Percentiles rank a stretch among this genome's conserved stretches.
These are phyloP conservation scores for Panellus pusillus DNA, from an alignment of 768 basidiomycete species.

Conservation along the genomic window DNA sequence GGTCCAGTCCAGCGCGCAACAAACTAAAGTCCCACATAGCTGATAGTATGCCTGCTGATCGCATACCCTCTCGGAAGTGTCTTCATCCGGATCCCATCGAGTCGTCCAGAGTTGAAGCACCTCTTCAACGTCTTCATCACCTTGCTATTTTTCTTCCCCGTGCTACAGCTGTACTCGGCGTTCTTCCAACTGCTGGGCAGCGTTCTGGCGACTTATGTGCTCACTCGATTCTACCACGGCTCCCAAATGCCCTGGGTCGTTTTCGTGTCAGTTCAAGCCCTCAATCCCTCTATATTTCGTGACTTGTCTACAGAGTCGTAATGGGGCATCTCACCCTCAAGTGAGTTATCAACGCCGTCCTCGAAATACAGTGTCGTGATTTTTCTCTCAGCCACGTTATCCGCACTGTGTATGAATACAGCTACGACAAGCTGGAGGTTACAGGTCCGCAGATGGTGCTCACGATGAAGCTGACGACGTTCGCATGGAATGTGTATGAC, in stretches of 20 bases:
- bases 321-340: conserved; percentile 94
- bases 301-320: conserved; percentile 51
- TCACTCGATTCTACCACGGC: conserved; percentile 59
- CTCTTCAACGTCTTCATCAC: conserved; percentile 77
- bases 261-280: conserved; percentile 52
- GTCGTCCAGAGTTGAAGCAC: conserved; percentile 69
- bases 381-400: conserved; percentile 59
- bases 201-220: conserved; percentile 71
- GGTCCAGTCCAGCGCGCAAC: not conserved
- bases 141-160: conserved; percentile 72
- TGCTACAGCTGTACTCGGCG: conserved; percentile 70
- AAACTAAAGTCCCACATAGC: conserved; percentile 45
- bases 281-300: not conserved
- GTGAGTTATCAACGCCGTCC: conserved; percentile 44
- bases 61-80: conserved; percentile 92
- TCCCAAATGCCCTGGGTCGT: conserved; percentile 91
- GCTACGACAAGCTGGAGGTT: conserved; percentile 83
- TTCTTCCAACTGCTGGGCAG: conserved; percentile 75
- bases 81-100: conserved; percentile 78
- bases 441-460: conserved; percentile 96
- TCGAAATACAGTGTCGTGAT: not conserved
- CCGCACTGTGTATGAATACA: conserved; percentile 57
- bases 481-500: conserved; percentile 97
- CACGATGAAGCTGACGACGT: conserved; percentile 94
- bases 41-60: conserved; percentile 81